Conservation (phyloP, 1,284 basidiomycete species). For the Puccinia triticina region DNA sequence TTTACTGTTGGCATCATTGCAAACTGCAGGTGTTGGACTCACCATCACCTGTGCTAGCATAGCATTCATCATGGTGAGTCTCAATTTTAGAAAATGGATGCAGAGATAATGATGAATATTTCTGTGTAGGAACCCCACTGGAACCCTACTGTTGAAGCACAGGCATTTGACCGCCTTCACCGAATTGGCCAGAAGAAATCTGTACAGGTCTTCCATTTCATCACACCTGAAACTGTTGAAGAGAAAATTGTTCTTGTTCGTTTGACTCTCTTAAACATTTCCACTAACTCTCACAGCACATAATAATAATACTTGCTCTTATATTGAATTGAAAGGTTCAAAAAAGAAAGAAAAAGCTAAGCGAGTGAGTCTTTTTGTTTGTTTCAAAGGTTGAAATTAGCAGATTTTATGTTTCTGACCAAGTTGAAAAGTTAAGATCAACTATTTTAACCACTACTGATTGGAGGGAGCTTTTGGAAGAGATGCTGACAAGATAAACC, state of each 20-base stretch:
- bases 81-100: background rate
- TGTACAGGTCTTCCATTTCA: slow-evolving; percentile 29
- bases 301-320: background rate
- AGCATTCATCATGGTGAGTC: slow-evolving; percentile 25
- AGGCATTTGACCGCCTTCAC: slow-evolving; percentile 59
- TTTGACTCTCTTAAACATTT: background rate
- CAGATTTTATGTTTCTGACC: background rate
- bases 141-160: slow-evolving; percentile 58
- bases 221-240: slow-evolving; percentile 25
- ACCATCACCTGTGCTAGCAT: slow-evolving; percentile 17
- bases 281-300: background rate
- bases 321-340: background rate
- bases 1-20: background rate
- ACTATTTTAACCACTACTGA: slow-evolving; percentile 11
- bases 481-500: background rate
- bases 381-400: background rate
- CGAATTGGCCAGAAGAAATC: slow-evolving; percentile 57
- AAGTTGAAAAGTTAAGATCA: background rate
- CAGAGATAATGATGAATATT: background rate
- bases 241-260: background rate
- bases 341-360: slow-evolving; percentile 6
- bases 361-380: slow-evolving; percentile 3
- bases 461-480: slow-evolving; percentile 16
- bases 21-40: slow-evolving; percentile 1
- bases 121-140: slow-evolving; percentile 58